phyloP scores from a whole-genome alignment of 2,329 filamentous ascomycete species.

The Aspergillus ochraceus region DNA sequence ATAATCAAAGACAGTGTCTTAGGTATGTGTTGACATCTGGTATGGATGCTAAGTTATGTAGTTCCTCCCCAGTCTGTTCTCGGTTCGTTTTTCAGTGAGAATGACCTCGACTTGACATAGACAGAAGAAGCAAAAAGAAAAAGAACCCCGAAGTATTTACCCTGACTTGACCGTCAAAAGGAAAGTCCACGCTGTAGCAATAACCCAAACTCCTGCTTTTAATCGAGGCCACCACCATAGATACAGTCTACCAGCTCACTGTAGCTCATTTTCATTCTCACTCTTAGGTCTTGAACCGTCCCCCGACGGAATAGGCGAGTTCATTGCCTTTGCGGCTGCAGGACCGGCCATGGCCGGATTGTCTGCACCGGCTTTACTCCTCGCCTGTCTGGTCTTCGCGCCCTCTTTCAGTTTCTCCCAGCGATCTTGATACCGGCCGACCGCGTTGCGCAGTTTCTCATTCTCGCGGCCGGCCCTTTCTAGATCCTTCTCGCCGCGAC shows the following conservation, averaged over 20 bases:
- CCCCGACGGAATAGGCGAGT: not conserved
- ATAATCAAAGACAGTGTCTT: too few relatives aligned
- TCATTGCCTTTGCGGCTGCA: not conserved
- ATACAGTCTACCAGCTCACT: not conserved
- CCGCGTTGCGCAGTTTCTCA: constrained; percentile 56
- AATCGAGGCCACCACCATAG: too few relatives aligned
- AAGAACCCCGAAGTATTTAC: too few relatives aligned
- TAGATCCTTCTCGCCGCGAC: constrained; percentile 58
- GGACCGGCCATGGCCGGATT: not conserved
- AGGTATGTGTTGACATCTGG: too few relatives aligned
- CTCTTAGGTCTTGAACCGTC: not conserved
- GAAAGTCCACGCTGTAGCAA: too few relatives aligned
- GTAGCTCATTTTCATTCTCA: not conserved
- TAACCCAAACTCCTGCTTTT: too few relatives aligned
- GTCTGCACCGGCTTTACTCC: constrained; percentile 20
- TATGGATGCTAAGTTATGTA: too few relatives aligned
- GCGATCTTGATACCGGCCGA: constrained; percentile 60
- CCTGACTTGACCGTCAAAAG: too few relatives aligned
- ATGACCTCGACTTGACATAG: not conserved
- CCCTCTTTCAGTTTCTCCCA: constrained; percentile 71
- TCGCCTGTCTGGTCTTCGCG: constrained; percentile 47
- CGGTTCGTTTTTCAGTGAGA: too few relatives aligned
- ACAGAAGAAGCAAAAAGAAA: too few relatives aligned
- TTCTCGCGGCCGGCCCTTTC: constrained; percentile 64
- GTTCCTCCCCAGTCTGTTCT: too few relatives aligned